phyloP scores from a whole-genome alignment of 1,139 yeast species.

The Zygosaccharomyces pseudobailii region DNA sequence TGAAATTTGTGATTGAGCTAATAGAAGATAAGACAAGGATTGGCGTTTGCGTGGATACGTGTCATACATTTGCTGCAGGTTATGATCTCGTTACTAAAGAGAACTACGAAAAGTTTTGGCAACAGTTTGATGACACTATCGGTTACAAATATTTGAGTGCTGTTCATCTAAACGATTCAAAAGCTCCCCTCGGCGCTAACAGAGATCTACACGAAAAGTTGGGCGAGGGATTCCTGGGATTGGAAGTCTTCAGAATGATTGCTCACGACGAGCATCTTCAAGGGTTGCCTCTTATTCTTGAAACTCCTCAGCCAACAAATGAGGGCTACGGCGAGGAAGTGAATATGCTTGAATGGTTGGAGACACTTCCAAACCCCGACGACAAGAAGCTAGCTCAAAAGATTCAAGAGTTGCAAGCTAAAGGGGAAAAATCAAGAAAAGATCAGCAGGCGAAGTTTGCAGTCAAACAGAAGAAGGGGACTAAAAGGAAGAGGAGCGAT shows the following conservation, averaged over 20 bases:
- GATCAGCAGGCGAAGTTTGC: constrained; percentile 38
- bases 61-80: constrained; percentile 96
- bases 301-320: constrained; percentile 72
- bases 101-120: constrained; percentile 63
- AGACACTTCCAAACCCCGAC: constrained; percentile 48
- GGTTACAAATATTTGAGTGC: constrained; percentile 76
- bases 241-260: constrained; percentile 70
- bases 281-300: constrained; percentile 76
- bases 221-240: constrained; percentile 85
- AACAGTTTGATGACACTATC: constrained; percentile 60
- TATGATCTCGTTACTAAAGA: constrained; percentile 68
- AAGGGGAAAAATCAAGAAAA: constrained; percentile 56
- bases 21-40: constrained; percentile 74
- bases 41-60: constrained; percentile 93
- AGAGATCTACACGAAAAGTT: constrained; percentile 87
- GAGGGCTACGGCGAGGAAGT: constrained; percentile 80
- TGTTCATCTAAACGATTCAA: constrained; percentile 87
- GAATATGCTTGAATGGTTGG: constrained; percentile 42
- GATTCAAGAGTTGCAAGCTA: constrained; percentile 44
- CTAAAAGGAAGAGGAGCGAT: constrained; percentile 11
- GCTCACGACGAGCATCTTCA: constrained; percentile 63
- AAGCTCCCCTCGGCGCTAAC: constrained; percentile 87
- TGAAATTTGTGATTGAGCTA: constrained; percentile 66
- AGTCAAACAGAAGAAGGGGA: constrained; percentile 29
- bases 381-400: constrained; percentile 54